Conservation (phyloP, 495 filamentous ascomycete genomes). For the Apodospora peruviana region DNA sequence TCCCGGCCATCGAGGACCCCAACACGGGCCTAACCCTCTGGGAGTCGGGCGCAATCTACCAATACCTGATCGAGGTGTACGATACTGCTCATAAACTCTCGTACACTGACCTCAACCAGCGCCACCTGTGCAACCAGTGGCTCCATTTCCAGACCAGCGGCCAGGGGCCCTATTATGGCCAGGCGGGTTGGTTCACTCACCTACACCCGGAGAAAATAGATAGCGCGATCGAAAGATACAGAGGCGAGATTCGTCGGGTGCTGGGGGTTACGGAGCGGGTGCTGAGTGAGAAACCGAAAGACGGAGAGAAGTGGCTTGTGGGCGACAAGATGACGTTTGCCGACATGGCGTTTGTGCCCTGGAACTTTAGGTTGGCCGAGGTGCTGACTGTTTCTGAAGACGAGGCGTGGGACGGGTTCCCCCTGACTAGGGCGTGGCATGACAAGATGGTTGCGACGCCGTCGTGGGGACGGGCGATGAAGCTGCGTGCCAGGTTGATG, state of each 20-base stretch:
- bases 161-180: conserved; percentile 64
- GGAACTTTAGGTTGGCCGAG: conserved; percentile 25
- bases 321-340: conserved; percentile 52
- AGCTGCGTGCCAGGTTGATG: conserved; percentile 15
- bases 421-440: conserved; percentile 2
- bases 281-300: conserved; percentile 38
- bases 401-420: conserved; percentile 17
- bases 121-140: conserved; percentile 55
- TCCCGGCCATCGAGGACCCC: conserved; percentile 56
- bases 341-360: conserved; percentile 54
- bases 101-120: conserved; percentile 43
- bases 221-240: conserved; percentile 53
- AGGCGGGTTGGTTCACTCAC: conserved; percentile 40
- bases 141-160: conserved; percentile 60
- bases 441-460: neutral
- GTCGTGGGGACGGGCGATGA: conserved; percentile 6
- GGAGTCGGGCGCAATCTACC: conserved; percentile 67
- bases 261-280: conserved; percentile 50
- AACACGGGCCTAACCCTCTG: conserved; percentile 62
- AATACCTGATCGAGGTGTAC: conserved; percentile 68
- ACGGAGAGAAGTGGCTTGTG: conserved; percentile 43
- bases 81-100: conserved; percentile 55
- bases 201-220: conserved; percentile 53
- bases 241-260: conserved; percentile 55
- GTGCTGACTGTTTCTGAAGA: neutral